These are phyloP conservation scores for Fusarium nygamai DNA, from an alignment of 2,329 filamentous ascomycete species.

Conservation along the genomic window DNA sequence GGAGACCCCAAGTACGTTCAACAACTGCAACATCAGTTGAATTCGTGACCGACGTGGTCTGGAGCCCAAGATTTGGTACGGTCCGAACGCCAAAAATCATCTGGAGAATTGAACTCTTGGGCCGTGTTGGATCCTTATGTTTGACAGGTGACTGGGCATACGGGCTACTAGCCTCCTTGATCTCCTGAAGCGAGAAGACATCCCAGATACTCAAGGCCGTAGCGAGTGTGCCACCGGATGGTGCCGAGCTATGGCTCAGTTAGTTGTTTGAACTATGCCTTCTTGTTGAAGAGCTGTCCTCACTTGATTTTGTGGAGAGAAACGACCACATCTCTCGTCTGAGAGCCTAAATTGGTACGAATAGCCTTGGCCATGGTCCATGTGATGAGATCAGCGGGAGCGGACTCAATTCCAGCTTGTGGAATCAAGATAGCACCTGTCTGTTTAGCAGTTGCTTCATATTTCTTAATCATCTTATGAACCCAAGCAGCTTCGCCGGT, in stretches of 20 bases:
- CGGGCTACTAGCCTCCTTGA: constrained; percentile 58
- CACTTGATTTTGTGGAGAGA: constrained; percentile 57
- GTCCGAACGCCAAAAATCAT: constrained; percentile 60
- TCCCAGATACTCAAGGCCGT: constrained; percentile 72
- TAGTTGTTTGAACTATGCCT: not conserved
- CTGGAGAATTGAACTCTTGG: constrained; percentile 50
- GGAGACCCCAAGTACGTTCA: constrained; percentile 71
- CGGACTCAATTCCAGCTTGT: constrained; percentile 70
- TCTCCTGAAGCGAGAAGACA: constrained; percentile 58
- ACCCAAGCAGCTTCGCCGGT: constrained; percentile 70
- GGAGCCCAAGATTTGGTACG: constrained; percentile 63
- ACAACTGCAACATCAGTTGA: constrained; percentile 64
- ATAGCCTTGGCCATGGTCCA: constrained; percentile 63
- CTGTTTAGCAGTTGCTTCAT: constrained; percentile 61
- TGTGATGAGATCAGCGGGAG: constrained; percentile 67
- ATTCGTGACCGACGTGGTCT: constrained; percentile 63
- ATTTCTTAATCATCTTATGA: constrained; percentile 68
- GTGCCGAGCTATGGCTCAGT: constrained; percentile 43
- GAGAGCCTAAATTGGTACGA: constrained; percentile 59
- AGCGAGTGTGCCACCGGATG: constrained; percentile 74
- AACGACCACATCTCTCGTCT: constrained; percentile 64
- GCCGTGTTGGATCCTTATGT: constrained; percentile 48
- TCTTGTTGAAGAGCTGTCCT: constrained; percentile 14
- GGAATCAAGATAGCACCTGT: constrained; percentile 69
- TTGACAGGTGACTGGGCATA: constrained; percentile 68